Evolutionary conservation across 23 red algal genomes (phyloP).

Genomic region (Gracilaria gracilis): DNA sequence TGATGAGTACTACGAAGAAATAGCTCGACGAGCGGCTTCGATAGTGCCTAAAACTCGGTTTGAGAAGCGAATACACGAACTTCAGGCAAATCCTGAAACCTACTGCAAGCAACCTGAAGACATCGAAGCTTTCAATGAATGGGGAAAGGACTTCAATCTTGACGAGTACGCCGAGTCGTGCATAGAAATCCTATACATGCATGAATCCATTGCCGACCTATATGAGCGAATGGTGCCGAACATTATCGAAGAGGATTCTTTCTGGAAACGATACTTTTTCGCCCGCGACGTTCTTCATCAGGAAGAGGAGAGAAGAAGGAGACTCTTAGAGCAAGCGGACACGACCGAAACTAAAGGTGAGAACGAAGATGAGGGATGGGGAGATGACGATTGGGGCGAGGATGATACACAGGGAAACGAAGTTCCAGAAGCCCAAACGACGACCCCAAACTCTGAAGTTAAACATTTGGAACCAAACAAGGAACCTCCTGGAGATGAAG

Average conservation of each 20-base stretch:
- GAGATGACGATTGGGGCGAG: constrained; percentile 73
- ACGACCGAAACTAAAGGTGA: constrained; percentile 21
- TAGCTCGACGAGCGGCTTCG: neutral
- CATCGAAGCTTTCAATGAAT: constrained; percentile 60
- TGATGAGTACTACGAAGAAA: constrained; percentile 41
- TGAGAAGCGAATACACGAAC: constrained; percentile 60
- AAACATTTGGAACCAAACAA: neutral
- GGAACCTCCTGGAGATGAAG: neutral
- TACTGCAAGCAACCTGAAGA: constrained; percentile 64
- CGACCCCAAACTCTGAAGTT: neutral
- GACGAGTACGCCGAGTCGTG: constrained; percentile 52
- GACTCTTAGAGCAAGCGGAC: constrained; percentile 51
- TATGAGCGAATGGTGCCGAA: constrained; percentile 72
- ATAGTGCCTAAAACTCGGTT: constrained; percentile 61
- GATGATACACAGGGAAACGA: constrained; percentile 13
- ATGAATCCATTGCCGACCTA: constrained; percentile 57
- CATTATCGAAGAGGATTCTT: constrained; percentile 68
- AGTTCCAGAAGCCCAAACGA: neutral
- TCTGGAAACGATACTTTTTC: constrained; percentile 77
- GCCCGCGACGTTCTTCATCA: constrained; percentile 49
- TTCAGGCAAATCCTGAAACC: constrained; percentile 69
- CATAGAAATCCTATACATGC: constrained; percentile 52
- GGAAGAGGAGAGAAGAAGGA: constrained; percentile 68
- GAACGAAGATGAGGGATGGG: constrained; percentile 73
- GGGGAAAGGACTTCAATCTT: constrained; percentile 57